These are phyloP conservation scores for Fomitopsis pinicola DNA, from an alignment of 1,284 basidiomycete species.

Conservation along the genomic window DNA sequence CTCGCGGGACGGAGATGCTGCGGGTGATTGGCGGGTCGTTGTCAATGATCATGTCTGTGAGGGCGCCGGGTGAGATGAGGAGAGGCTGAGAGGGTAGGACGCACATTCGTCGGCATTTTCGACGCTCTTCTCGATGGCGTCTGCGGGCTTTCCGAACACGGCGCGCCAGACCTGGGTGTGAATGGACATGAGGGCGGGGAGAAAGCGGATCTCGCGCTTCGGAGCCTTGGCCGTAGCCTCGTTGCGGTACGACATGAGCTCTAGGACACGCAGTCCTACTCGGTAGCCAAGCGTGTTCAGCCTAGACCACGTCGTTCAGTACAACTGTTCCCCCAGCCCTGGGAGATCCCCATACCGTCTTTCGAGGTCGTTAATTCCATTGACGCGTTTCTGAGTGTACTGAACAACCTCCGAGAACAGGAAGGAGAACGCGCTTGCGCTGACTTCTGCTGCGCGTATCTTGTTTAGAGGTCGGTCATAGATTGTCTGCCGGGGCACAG, in stretches of 20 bases:
- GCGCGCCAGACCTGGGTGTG: slow-evolving; percentile 94
- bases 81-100: slow-evolving; percentile 24
- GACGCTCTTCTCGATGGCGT: slow-evolving; percentile 92
- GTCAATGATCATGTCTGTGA: slow-evolving; percentile 96
- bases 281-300: slow-evolving; percentile 89
- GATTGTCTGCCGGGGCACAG: slow-evolving; percentile 59
- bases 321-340: not conserved
- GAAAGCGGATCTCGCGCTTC: slow-evolving; percentile 83
- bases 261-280: slow-evolving; percentile 78
- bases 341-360: slow-evolving; percentile 32
- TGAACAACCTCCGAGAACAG: slow-evolving; percentile 89
- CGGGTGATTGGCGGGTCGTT: slow-evolving; percentile 92
- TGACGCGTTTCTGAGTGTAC: slow-evolving; percentile 93
- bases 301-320: slow-evolving; percentile 42
- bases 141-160: slow-evolving; percentile 90
- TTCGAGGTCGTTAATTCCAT: slow-evolving; percentile 93
- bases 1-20: slow-evolving; percentile 89
- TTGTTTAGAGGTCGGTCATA: slow-evolving; percentile 87
- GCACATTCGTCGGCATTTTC: slow-evolving; percentile 94
- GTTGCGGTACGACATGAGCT: slow-evolving; percentile 70
- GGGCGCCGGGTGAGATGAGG: not conserved
- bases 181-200: slow-evolving; percentile 86
- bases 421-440: slow-evolving; percentile 80
- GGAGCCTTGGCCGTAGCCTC: slow-evolving; percentile 75
- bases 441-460: slow-evolving; percentile 77